phyloP scores from a whole-genome alignment of 257 asterid species.

The Fraxinus pennsylvanica region DNA sequence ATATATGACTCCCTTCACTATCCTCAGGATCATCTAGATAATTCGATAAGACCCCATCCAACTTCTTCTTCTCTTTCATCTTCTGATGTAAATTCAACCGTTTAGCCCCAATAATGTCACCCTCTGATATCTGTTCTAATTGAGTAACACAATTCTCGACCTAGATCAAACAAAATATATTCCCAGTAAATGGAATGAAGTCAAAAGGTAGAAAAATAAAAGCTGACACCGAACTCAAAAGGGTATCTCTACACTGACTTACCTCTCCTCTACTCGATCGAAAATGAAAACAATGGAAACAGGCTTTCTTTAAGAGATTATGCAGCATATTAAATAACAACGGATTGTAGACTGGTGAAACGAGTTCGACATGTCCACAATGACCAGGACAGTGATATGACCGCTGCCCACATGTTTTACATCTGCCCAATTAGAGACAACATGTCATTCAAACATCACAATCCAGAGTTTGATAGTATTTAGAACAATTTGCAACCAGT shows the following conservation, averaged over 20 bases:
- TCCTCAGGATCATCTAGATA: conserved; percentile 41
- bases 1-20: conserved; percentile 62
- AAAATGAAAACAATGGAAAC: conserved; percentile 69
- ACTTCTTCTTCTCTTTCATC: conserved; percentile 29
- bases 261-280: conserved; percentile 57
- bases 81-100: conserved; percentile 29
- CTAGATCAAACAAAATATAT: conserved; percentile 36
- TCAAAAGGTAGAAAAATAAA: background rate
- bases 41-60: conserved; percentile 26
- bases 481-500: background rate
- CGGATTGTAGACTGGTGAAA: conserved; percentile 74
- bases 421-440: conserved; percentile 48
- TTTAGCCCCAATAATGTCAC: conserved; percentile 74
- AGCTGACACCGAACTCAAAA: conserved; percentile 4
- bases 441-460: conserved; percentile 9
- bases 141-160: conserved; percentile 57
- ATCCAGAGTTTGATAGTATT: background rate
- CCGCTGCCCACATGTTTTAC: conserved; percentile 76
- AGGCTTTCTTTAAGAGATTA: conserved; percentile 56
- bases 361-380: conserved; percentile 90
- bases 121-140: conserved; percentile 57
- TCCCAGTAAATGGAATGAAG: conserved; percentile 6
- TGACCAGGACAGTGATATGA: conserved; percentile 64
- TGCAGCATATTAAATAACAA: conserved; percentile 55
- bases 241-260: conserved; percentile 16